phyloP scores from a whole-genome alignment of 768 basidiomycete species.

The Candolleomyces eurysporus region DNA sequence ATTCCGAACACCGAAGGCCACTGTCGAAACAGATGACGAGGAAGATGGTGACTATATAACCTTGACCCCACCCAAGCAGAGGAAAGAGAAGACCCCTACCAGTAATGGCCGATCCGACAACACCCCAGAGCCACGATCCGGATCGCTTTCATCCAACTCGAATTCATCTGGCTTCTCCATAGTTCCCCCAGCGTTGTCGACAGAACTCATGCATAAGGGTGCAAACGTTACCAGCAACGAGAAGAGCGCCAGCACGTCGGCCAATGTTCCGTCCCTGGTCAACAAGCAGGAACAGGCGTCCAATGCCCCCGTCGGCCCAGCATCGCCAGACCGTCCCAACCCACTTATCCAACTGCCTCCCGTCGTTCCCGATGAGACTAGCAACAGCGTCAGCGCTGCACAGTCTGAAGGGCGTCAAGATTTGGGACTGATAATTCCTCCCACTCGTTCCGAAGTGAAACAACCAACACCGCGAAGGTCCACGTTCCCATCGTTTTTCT shows the following conservation, averaged over 20 bases:
- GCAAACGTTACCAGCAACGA: no score
- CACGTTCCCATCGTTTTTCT: background rate
- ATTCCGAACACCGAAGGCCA: background rate
- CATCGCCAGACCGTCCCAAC: no score
- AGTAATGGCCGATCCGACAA: background rate
- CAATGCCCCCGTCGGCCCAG: no score
- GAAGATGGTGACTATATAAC: background rate
- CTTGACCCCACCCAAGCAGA: background rate
- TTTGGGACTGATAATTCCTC: background rate
- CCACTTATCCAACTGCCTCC: no score
- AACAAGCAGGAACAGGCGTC: no score
- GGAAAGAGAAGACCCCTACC: no score
- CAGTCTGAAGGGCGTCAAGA: background rate
- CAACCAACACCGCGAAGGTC: background rate
- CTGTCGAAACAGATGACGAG: background rate
- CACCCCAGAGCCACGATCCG: background rate
- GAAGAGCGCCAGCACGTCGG: no score
- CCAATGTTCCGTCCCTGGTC: no score
- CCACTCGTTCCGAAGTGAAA: background rate
- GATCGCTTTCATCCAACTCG: background rate
- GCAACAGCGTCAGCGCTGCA: no score
- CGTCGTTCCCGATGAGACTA: no score
- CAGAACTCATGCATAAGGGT: no score
- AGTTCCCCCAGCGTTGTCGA: background rate
- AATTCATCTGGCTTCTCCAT: background rate